Conservation (phyloP, 306 rosid species). For the Psophocarpus tetragonolobus region DNA sequence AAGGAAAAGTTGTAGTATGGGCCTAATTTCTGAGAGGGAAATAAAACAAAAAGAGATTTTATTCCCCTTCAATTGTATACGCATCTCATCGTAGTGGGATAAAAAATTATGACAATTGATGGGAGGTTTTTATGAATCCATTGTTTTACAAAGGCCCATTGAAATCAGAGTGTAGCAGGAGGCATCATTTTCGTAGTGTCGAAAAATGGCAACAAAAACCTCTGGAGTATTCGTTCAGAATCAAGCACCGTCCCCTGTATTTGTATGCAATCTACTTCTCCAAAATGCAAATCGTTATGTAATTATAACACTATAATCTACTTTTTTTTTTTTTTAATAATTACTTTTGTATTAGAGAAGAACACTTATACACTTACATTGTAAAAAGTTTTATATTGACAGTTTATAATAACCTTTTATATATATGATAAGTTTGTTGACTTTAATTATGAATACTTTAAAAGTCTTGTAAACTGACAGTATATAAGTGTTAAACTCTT, state of each 20-base stretch:
- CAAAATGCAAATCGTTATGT: neutral
- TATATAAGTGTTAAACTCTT: no score
- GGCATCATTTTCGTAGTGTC: neutral
- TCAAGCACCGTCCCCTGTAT: neutral
- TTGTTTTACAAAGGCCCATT: neutral
- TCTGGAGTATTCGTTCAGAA: neutral
- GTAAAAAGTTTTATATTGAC: no score
- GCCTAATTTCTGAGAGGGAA: neutral
- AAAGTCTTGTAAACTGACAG: no score
- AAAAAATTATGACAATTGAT: neutral
- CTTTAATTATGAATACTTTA: no score
- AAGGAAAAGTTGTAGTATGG: neutral
- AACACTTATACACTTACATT: no score
- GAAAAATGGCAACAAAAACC: neutral
- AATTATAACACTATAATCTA: neutral
- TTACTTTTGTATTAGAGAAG: no score
- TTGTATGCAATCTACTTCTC: neutral
- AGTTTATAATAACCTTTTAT: no score
- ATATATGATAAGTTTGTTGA: no score
- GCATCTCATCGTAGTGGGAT: neutral
- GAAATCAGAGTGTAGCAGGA: neutral
- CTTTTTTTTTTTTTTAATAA: no score
- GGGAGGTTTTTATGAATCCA: neutral
- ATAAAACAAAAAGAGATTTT: neutral
- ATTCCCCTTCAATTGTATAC: neutral